Base-by-base conservation (phyloP, 116 monocot genomes). In the Zostera marina region DNA sequence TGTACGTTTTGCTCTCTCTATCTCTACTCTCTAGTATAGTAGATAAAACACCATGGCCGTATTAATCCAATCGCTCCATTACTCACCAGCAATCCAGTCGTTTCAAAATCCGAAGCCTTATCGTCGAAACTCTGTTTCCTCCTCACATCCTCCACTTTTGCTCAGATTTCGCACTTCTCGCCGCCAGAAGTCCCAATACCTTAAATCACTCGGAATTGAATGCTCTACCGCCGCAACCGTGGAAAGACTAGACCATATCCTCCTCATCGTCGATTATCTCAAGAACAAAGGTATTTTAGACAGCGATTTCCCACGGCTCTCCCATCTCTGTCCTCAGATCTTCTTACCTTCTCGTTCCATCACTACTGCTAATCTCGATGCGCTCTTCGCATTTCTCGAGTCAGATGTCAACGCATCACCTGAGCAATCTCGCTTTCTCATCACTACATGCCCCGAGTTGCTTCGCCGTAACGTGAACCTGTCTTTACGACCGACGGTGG, bases 11-110 rank as follows among this genome's bases (percentile, higher is more conserved):
- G n/a, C n/a, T n/a, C n/a, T n/a, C n/a, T n/a, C n/a, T n/a, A n/a
- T n/a, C n/a, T n/a, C n/a, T n/a, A n/a, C n/a, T 77, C n/a, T 92
- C 58, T 68, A 71, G 41, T 68, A 8, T 12, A 40, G 17, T n/a
- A n/a, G n/a, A n/a, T n/a, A n/a, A 14, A 22, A 7, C 13, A 13
- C 24, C 12, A 19, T 12, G 11, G 2, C 10, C 12, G 22, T 55
- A 24, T 13, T 10, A 55, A 12, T 25, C 55, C 22, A 22, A 20
- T 22, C 54, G 9, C 56, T 23, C 56, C 56, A 39, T 14, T 13
- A n/a, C 24, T 19, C 58, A 17, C 19, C 59, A 40, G 19, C 59
- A 5, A 39, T 40, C 42, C 21, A 8, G 13, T 39, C 39, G 41
- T 41, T 21, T 6, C 58, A 12, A 11, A 10, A 42, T 16, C 58